Evolutionary conservation across 169 alveolate species (phyloP).

Genomic region (Eimeria falciformis): DNA sequence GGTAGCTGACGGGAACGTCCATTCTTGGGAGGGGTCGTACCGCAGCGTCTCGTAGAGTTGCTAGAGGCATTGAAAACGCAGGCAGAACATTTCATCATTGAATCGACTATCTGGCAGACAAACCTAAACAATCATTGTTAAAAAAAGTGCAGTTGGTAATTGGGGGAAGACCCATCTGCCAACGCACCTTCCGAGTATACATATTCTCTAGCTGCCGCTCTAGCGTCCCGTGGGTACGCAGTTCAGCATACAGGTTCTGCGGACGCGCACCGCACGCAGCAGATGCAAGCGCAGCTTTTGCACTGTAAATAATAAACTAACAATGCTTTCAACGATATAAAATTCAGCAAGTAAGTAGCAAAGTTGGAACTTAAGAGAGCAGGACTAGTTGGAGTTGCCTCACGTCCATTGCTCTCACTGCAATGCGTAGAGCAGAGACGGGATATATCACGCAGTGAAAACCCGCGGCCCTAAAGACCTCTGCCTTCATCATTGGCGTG

Average conservation of each 20-base stretch:
- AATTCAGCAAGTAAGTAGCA: neutral
- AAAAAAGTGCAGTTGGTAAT: neutral
- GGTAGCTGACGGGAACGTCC: slow-evolving; percentile 83
- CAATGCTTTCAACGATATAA: neutral
- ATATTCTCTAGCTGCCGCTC: neutral
- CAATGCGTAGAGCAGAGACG: slow-evolving; percentile 91
- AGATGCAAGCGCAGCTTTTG: too few relatives aligned
- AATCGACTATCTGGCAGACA: neutral
- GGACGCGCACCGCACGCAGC: neutral
- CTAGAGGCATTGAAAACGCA: neutral
- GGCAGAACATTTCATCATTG: neutral
- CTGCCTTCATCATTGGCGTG: slow-evolving; percentile 81
- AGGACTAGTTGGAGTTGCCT: slow-evolving; percentile 53
- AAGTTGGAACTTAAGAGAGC: neutral
- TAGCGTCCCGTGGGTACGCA: neutral
- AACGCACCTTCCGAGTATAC: neutral
- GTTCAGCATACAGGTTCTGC: neutral
- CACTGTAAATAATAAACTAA: neutral
- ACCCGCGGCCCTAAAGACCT: slow-evolving; percentile 75
- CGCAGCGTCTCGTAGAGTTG: slow-evolving; percentile 55
- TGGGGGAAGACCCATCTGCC: neutral
- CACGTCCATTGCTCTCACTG: slow-evolving; percentile 87
- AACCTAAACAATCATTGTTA: neutral
- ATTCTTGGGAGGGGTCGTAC: slow-evolving; percentile 87
- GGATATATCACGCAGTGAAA: slow-evolving; percentile 91